Conservation (phyloP, 2,329 filamentous ascomycete species). For the Gliomastix tumulicola region DNA sequence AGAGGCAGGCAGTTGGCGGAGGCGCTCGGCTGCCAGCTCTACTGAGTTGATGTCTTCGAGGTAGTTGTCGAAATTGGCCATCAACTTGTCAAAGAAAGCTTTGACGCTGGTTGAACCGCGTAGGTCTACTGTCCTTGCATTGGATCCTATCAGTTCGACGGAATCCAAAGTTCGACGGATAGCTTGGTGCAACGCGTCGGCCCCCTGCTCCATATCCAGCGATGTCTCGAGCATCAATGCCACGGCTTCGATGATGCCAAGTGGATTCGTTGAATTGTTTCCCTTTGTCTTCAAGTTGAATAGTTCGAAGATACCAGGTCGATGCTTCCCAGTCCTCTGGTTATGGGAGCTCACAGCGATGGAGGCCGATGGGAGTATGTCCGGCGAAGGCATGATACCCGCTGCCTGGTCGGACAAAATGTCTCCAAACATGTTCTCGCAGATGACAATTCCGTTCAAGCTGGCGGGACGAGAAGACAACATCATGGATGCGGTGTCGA, state of each 20-base stretch:
- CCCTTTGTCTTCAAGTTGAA: conserved; percentile 5
- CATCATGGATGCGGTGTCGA: conserved; percentile 12
- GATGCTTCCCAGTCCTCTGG: no score
- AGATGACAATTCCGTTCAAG: conserved; percentile 14
- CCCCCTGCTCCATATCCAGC: conserved; percentile 3
- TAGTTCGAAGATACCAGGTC: conserved; percentile 8
- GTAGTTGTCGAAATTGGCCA: conserved; percentile 7
- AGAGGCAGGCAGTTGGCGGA: no score
- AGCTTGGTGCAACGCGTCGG: conserved; percentile 5
- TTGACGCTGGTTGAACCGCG: conserved; percentile 5
- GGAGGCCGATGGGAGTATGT: conserved; percentile 7
- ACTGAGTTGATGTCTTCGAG: conserved; percentile 8
- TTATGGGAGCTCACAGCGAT: background rate
- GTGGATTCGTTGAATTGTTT: conserved; percentile 5
- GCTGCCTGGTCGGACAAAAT: conserved; percentile 14
- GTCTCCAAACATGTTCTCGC: conserved; percentile 15
- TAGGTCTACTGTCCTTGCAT: conserved; percentile 5
- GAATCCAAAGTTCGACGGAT: conserved; percentile 9
- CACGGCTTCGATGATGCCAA: conserved; percentile 6
- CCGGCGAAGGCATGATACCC: conserved; percentile 7
- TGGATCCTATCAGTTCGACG: conserved; percentile 6
- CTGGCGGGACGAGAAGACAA: conserved; percentile 8
- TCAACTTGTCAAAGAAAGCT: conserved; percentile 5
- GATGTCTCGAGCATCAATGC: conserved; percentile 7
- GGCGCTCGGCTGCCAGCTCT: background rate